A percentile compares a stretch with the other conserved stretches of the same genome.
Evolutionary conservation across 2,329 filamentous ascomycete species (phyloP).

Genomic region (Penicillium sp.): DNA sequence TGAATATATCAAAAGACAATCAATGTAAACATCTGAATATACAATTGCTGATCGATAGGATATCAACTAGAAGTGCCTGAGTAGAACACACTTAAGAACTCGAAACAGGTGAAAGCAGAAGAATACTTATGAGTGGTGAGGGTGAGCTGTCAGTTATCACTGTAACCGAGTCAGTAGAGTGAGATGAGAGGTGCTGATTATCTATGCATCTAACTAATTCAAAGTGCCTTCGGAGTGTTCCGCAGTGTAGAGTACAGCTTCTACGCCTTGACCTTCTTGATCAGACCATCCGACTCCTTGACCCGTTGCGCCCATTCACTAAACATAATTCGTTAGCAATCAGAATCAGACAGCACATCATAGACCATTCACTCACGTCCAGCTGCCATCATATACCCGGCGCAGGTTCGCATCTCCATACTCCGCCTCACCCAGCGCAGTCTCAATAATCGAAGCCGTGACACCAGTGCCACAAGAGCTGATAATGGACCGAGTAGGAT

Average conservation of each 20-base stretch:
- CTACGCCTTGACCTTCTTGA: constrained; percentile 41
- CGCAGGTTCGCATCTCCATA: constrained; percentile 70
- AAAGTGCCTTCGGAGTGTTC: background rate
- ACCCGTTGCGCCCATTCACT: constrained; percentile 59
- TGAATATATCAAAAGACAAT: too few relatives aligned
- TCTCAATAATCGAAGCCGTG: constrained; percentile 87
- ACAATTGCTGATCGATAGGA: too few relatives aligned
- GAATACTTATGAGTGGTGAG: too few relatives aligned
- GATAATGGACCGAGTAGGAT: constrained; percentile 79
- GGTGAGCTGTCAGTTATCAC: too few relatives aligned
- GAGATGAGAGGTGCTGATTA: background rate
- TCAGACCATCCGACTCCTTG: constrained; percentile 50
- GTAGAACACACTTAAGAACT: too few relatives aligned
- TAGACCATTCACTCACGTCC: constrained; percentile 72
- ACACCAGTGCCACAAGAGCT: constrained; percentile 92
- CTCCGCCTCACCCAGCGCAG: constrained; percentile 78
- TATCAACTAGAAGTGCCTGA: too few relatives aligned
- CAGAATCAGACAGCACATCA: background rate
- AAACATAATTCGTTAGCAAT: constrained; percentile 1
- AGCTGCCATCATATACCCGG: constrained; percentile 92
- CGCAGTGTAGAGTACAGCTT: background rate
- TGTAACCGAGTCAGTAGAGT: background rate
- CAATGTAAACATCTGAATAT: too few relatives aligned
- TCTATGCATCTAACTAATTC: background rate
- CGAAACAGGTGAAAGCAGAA: too few relatives aligned